A percentile compares a stretch with the other conserved stretches of the same genome.
Conservation (phyloP, 2,329 filamentous ascomycete species). For the Helminthosporium solani region DNA sequence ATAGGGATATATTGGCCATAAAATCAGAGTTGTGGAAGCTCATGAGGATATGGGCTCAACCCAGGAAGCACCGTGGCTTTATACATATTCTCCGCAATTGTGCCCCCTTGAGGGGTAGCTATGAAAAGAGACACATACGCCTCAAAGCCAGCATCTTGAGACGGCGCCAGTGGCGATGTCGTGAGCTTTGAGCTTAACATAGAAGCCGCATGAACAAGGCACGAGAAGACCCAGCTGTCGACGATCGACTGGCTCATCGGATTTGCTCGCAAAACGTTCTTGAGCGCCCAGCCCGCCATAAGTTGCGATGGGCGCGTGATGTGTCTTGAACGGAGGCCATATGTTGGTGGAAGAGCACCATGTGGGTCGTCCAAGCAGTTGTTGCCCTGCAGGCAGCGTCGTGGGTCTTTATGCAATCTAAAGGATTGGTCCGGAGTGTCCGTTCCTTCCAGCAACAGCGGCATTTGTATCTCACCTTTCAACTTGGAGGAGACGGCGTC, state of each 20-base stretch:
- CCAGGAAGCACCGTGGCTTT: neutral
- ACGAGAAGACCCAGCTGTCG: neutral
- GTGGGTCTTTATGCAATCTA: neutral
- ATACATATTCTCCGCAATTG: neutral
- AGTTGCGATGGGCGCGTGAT: neutral
- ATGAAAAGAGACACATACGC: slow-evolving; percentile 1
- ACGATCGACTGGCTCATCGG: neutral
- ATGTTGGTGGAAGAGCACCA: slow-evolving; percentile 1
- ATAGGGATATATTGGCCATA: neutral
- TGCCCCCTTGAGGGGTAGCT: neutral
- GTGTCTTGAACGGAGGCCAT: neutral
- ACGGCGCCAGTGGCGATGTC: neutral
- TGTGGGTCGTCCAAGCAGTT: neutral
- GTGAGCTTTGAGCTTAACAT: slow-evolving; percentile 2
- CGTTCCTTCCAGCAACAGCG: neutral
- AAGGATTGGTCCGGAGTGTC: slow-evolving; percentile 3
- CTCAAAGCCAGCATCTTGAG: neutral
- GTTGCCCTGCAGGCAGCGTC: neutral
- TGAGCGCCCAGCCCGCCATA: slow-evolving; percentile 1
- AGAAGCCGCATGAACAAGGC: slow-evolving; percentile 1
- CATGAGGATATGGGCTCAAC: neutral
- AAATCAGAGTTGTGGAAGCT: neutral
- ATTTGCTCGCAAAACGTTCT: neutral
- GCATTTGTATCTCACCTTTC: neutral
- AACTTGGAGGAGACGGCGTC: neutral